A percentile compares a stretch with the other conserved stretches of the same genome.
Conservation (phyloP, 495 filamentous ascomycete species). For the Aspergillus homomorphus region DNA sequence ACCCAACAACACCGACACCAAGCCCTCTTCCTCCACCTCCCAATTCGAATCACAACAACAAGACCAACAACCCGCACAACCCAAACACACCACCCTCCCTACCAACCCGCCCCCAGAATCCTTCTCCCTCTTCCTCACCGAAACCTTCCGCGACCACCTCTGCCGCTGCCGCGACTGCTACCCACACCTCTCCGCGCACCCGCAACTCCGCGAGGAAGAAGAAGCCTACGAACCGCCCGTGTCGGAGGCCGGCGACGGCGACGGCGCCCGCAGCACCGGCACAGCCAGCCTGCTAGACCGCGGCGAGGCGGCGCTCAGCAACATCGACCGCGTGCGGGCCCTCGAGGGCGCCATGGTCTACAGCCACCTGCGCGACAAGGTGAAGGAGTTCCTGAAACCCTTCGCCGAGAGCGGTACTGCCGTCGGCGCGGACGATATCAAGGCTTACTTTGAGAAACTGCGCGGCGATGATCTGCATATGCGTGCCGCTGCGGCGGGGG, state of each 20-base stretch:
- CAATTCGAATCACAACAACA: conserved; percentile 15
- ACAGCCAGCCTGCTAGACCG: conserved; percentile 79
- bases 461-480: conserved; percentile 74
- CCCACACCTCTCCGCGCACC: conserved; percentile 63
- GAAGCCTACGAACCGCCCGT: conserved; percentile 86
- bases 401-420: conserved; percentile 86
- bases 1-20: not conserved
- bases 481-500: conserved; percentile 18
- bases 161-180: conserved; percentile 82
- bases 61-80: conserved; percentile 30
- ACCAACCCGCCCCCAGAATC: conserved; percentile 43
- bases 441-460: conserved; percentile 89
- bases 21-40: no score
- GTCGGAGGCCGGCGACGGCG: conserved; percentile 50
- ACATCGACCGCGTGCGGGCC: conserved; percentile 84
- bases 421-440: conserved; percentile 92
- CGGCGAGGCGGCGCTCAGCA: conserved; percentile 84
- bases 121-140: conserved; percentile 77
- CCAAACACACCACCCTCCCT: conserved; percentile 47
- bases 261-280: conserved; percentile 52
- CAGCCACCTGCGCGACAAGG: conserved; percentile 88
- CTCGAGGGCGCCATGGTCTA: conserved; percentile 98
- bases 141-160: conserved; percentile 68
- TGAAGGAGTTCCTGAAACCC: conserved; percentile 86
- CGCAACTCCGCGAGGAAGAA: conserved; percentile 88